Conservation (phyloP, 2,329 filamentous ascomycete genomes). For the Penicillium polonicum region DNA sequence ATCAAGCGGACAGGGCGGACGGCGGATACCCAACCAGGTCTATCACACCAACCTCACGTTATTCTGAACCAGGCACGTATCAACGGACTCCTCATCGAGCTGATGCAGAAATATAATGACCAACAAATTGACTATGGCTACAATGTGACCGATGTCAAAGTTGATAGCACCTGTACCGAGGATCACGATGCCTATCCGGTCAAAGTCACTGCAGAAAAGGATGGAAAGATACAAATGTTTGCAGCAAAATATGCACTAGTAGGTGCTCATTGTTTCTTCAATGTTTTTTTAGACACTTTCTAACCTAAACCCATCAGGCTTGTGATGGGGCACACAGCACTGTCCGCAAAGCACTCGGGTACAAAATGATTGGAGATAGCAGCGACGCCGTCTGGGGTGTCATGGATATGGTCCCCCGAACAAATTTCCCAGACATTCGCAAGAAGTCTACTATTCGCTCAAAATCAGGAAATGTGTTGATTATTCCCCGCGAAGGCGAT, state of each 20-base stretch:
- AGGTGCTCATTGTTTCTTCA: conserved; percentile 23
- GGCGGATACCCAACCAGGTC: conserved; percentile 54
- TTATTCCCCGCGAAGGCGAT: conserved; percentile 56
- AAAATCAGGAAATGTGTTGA: conserved; percentile 47
- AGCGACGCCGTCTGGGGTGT: conserved; percentile 59
- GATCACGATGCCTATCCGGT: conserved; percentile 47
- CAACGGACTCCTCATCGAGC: conserved; percentile 54
- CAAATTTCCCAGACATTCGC: conserved; percentile 52
- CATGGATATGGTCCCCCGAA: conserved; percentile 53
- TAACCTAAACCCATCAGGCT: conserved; percentile 30
- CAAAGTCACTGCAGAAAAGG: conserved; percentile 44
- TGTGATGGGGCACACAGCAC: conserved; percentile 51
- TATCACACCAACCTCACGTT: conserved; percentile 57
- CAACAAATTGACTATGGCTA: conserved; percentile 56
- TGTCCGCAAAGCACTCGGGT: conserved; percentile 42
- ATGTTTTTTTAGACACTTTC: background rate
- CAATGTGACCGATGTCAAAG: conserved; percentile 51
- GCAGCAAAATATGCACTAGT: conserved; percentile 55
- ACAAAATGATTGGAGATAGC: conserved; percentile 60
- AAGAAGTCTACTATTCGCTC: conserved; percentile 52
- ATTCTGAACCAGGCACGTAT: conserved; percentile 58
- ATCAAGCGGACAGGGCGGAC: conserved; percentile 52
- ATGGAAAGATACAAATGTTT: conserved; percentile 43
- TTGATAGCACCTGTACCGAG: conserved; percentile 45
- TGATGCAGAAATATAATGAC: conserved; percentile 46